Conservation (phyloP, 2,329 filamentous ascomycete species). For the Colletotrichum magnum region DNA sequence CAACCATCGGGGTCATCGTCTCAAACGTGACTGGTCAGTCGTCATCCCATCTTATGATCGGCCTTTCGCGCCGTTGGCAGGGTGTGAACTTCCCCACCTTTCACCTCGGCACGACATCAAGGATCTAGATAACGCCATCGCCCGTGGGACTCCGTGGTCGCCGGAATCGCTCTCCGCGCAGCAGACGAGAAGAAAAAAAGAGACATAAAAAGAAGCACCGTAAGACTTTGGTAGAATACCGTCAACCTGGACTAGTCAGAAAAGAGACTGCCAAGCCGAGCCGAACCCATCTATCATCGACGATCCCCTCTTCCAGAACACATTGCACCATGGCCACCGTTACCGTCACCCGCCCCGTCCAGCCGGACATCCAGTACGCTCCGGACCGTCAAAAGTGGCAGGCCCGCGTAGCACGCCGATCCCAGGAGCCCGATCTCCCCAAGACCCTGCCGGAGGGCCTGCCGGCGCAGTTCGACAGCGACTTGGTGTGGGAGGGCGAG, state of each 20-base stretch:
- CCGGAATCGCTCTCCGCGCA: background rate
- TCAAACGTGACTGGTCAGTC: conserved; percentile 10
- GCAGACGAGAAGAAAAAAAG: fast-evolving
- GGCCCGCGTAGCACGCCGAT: conserved; percentile 60
- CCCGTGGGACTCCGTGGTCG: background rate
- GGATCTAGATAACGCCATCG: conserved; percentile 28
- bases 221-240: no score
- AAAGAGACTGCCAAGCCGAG: background rate
- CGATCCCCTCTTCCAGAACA: no score
- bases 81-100: conserved; percentile 15
- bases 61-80: background rate
- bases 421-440: conserved; percentile 55
- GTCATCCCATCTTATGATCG: conserved; percentile 2
- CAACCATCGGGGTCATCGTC: background rate
- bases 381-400: conserved; percentile 69
- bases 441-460: conserved; percentile 64
- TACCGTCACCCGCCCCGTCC: conserved; percentile 52
- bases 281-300: background rate
- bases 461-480: conserved; percentile 61
- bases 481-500: conserved; percentile 71
- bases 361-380: conserved; percentile 72
- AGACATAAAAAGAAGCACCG: background rate
- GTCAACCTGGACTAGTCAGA: background rate
- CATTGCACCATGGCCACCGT: conserved; percentile 16
- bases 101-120: conserved; percentile 34